Percentiles rank a stretch among this genome's conserved stretches.
Evolutionary conservation across 805 yeast species (phyloP).

Genomic region (Monosporozyma yasuniensis): DNA sequence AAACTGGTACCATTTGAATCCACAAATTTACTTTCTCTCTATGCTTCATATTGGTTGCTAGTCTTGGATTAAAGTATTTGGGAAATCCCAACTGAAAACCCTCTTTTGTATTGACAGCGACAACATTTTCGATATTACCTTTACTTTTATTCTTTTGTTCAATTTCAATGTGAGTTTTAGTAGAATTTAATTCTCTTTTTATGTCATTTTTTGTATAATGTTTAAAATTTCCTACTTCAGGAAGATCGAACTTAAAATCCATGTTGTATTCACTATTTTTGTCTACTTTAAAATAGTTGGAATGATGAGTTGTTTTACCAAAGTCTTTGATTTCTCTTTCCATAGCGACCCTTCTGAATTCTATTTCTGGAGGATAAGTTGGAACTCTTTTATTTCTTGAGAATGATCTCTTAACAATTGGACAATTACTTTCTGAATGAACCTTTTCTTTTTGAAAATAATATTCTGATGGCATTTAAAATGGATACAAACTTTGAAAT

Average conservation of each 20-base stretch:
- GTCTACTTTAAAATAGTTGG: too few species aligned
- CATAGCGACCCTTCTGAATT: too few species aligned
- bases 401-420: not conserved
- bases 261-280: too few species aligned
- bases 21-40: conserved; percentile 58
- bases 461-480: not conserved
- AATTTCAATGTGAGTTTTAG: not conserved
- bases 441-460: not conserved
- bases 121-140: too few species aligned
- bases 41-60: conserved; percentile 53
- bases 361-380: not conserved
- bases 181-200: not conserved
- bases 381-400: not conserved
- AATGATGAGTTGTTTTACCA: too few species aligned
- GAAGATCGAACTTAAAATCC: not conserved
- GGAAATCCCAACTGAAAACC: conserved; percentile 32
- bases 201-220: not conserved
- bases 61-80: conserved; percentile 49
- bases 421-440: not conserved
- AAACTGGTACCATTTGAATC: conserved; percentile 51
- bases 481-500: too few species aligned
- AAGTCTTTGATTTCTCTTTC: too few species aligned
- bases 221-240: not conserved
- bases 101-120: too few species aligned
- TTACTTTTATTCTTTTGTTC: too few species aligned